These are phyloP conservation scores for Erodium maritimum DNA, from an alignment of 345 rosid species.

Conservation along the genomic window DNA sequence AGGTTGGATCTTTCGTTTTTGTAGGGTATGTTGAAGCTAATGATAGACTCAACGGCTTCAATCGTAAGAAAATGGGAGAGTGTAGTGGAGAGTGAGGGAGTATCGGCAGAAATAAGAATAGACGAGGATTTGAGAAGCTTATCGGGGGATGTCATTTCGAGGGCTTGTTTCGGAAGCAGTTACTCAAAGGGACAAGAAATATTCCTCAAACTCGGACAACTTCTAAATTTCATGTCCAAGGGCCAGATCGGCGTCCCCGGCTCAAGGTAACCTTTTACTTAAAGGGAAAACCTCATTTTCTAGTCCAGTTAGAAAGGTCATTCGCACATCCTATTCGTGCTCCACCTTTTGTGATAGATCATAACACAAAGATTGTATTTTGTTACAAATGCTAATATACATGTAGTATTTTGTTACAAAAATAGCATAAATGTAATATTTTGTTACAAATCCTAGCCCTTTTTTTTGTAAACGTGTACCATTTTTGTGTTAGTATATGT, in stretches of 20 bases:
- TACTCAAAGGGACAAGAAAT: conserved; percentile 36
- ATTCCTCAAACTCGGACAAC: conserved; percentile 24
- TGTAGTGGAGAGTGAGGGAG: conserved; percentile 10
- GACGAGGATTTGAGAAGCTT: conserved; percentile 26
- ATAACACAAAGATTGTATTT: no score
- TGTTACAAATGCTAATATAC: no score
- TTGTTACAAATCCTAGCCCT: no score
- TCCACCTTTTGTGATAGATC: no score
- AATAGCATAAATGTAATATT: no score
- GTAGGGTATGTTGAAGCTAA: conserved; percentile 30
- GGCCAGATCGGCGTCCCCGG: conserved; percentile 18
- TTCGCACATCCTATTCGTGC: no score
- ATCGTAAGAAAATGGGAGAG: conserved; percentile 26
- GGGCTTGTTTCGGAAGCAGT: conserved; percentile 40
- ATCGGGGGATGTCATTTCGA: conserved; percentile 37
- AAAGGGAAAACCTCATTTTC: no score
- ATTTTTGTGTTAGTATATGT: no score
- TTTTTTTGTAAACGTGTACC: no score
- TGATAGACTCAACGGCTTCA: conserved; percentile 21
- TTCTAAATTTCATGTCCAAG: conserved; percentile 22
- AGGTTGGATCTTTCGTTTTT: no score
- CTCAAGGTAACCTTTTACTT: conserved; percentile 12
- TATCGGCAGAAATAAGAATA: conserved; percentile 12
- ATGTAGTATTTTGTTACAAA: no score
- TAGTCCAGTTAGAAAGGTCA: no score